These are phyloP conservation scores for Rickenella mellea DNA, from an alignment of 768 basidiomycete genomes.

Conservation along the genomic window DNA sequence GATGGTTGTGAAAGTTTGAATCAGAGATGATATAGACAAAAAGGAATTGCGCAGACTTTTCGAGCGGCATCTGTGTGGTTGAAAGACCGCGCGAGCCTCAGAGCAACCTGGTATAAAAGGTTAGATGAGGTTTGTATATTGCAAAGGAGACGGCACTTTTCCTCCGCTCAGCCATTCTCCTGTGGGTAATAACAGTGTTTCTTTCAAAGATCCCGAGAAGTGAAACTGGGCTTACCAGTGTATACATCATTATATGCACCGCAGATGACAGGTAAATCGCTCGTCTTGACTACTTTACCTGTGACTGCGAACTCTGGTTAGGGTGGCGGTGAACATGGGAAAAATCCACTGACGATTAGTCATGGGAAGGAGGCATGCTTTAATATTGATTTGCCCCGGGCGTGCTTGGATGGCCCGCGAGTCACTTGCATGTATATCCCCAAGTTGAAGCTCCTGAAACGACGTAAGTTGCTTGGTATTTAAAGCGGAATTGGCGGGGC, in stretches of 20 bases:
- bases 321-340: not conserved
- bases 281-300: constrained; percentile 27
- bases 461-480: not conserved
- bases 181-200: no score
- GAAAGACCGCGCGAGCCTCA: constrained; percentile 27
- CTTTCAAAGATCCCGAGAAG: no score
- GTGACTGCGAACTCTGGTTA: constrained; percentile 23
- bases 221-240: no score
- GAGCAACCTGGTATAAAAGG: constrained; percentile 23
- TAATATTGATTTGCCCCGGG: constrained; percentile 27
- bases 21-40: not conserved
- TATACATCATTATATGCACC: constrained; percentile 33
- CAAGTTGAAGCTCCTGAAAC: constrained; percentile 25
- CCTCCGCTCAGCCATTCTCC: constrained; percentile 34
- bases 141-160: constrained; percentile 17
- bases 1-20: not conserved
- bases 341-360: constrained; percentile 26
- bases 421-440: constrained; percentile 20
- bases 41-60: constrained; percentile 16
- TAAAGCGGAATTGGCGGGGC: not conserved
- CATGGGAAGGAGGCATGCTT: constrained; percentile 31
- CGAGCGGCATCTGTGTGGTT: constrained; percentile 24
- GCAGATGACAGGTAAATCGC: constrained; percentile 19
- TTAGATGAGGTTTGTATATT: not conserved
- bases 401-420: constrained; percentile 26